Evolutionary conservation across 768 basidiomycete genomes (phyloP), one percentile per base, ranked within the genome.

Genomic region (Austroboletus festivus): DNA sequence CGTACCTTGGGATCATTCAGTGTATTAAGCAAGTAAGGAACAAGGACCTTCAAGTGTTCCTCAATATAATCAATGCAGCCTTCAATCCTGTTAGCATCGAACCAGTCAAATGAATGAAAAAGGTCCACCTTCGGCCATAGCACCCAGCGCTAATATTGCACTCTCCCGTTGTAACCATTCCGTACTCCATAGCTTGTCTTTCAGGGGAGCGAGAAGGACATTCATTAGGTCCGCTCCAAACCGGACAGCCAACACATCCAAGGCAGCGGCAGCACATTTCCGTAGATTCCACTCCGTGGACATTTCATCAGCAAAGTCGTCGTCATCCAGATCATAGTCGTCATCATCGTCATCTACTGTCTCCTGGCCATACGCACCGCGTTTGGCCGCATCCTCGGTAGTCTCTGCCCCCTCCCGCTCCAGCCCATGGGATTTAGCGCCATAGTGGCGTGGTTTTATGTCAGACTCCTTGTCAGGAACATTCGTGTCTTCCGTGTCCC

Each of bases 261-360:
- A 75, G 10, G 96, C 96, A 1, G 96, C 96, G 0, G 96, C 96
- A 2, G 93, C 93, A 63, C 96, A 99, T 72, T 99, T 99, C 54
- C 96, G 80, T 52, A 98, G 74, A 70, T 98, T 99, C 96, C 96
- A 99, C 65, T 98, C 94, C 2, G 95, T 95, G 10, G 89, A 87
- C 78, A 91, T 89, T 63, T 97, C 96, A 50, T 98, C 96, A 13
- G 93, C 93, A 57, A 95, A 94, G 19, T 69, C 65, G 50, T 94
- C 92, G 38, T 92, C 88, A 54, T 93, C 86, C 54, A 85, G 75
- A 57, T 94, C 84, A 52, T 90, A 83, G 50, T 93, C 88, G 3
- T 94, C 91, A 3, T 94, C 89, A 0, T 94, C 92, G 0, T 84
- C 85, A 54, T 92, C 88, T 42, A 83, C 71, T 13, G 85, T 83